Conservation (phyloP, 305 asterid genomes). For the Fraxinus angustifolia region DNA sequence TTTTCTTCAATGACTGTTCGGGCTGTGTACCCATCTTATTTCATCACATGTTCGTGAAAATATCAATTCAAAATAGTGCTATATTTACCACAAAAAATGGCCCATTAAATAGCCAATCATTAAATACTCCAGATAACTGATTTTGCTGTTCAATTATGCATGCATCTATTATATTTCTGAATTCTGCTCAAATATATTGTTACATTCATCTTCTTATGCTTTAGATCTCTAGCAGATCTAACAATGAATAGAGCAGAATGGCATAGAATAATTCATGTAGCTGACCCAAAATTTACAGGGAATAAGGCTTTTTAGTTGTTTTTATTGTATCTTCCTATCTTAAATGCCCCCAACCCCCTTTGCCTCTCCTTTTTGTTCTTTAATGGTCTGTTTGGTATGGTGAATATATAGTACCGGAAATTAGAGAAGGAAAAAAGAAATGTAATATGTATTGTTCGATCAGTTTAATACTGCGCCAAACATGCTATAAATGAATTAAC, state of each 20-base stretch:
- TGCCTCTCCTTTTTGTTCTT: neutral
- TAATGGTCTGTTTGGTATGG: neutral
- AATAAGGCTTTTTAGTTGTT: neutral
- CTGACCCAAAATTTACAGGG: neutral
- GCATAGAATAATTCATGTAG: neutral
- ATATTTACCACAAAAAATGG: neutral
- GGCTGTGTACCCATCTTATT: neutral
- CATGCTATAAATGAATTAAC: conserved; percentile 23
- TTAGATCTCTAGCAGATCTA: neutral
- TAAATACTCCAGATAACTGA: neutral
- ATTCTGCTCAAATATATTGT: neutral
- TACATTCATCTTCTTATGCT: neutral
- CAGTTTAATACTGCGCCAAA: neutral
- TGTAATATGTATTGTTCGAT: neutral
- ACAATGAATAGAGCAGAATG: neutral
- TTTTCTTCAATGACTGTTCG: neutral
- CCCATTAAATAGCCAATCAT: neutral
- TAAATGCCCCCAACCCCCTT: neutral
- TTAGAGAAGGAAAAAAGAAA: neutral
- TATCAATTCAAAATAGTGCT: neutral
- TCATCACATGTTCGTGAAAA: neutral
- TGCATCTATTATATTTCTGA: neutral
- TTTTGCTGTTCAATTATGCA: neutral
- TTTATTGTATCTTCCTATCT: neutral
- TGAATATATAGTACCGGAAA: neutral